phyloP scores from a whole-genome alignment of 2,329 filamentous ascomycete genomes.

The Tolypocladium album region DNA sequence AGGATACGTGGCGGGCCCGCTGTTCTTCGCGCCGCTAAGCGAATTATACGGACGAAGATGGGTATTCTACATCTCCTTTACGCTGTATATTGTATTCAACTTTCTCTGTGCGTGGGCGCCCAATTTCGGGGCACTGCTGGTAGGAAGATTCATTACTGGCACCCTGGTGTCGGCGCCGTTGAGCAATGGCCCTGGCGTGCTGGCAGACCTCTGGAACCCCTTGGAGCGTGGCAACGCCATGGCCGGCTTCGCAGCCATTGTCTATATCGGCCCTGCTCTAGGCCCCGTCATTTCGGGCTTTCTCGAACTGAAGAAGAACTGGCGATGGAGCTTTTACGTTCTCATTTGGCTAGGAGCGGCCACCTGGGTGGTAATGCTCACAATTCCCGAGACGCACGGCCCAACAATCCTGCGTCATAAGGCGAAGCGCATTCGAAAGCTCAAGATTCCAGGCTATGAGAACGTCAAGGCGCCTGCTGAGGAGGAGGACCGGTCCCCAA shows the following conservation, averaged over 20 bases:
- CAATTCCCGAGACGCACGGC: constrained; percentile 47
- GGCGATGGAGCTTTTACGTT: constrained; percentile 43
- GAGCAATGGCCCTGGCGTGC: constrained; percentile 37
- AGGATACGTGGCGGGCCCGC: constrained; percentile 46
- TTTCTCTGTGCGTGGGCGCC: constrained; percentile 44
- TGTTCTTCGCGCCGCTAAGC: constrained; percentile 45
- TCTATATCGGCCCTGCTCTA: constrained; percentile 41
- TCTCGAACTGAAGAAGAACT: constrained; percentile 41
- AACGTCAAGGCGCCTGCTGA: constrained; percentile 38
- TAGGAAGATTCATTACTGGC: constrained; percentile 44
- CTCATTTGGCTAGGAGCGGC: constrained; percentile 30
- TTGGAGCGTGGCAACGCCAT: constrained; percentile 41
- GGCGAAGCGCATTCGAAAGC: constrained; percentile 36
- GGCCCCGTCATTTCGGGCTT: constrained; percentile 47
- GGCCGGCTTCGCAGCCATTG: constrained; percentile 41
- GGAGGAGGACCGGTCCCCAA: constrained; percentile 27
- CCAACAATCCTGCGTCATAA: constrained; percentile 40
- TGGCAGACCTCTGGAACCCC: constrained; percentile 43
- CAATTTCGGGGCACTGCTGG: constrained; percentile 40
- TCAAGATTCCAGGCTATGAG: constrained; percentile 40
- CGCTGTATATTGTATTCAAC: constrained; percentile 37
- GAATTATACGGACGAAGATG: constrained; percentile 46
- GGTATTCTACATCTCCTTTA: constrained; percentile 40
- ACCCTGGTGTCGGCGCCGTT: constrained; percentile 41
- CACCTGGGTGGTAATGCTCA: constrained; percentile 36